These are phyloP conservation scores for Vitis labrusca DNA, from an alignment of 164 flowering plant species.

Conservation along the genomic window DNA sequence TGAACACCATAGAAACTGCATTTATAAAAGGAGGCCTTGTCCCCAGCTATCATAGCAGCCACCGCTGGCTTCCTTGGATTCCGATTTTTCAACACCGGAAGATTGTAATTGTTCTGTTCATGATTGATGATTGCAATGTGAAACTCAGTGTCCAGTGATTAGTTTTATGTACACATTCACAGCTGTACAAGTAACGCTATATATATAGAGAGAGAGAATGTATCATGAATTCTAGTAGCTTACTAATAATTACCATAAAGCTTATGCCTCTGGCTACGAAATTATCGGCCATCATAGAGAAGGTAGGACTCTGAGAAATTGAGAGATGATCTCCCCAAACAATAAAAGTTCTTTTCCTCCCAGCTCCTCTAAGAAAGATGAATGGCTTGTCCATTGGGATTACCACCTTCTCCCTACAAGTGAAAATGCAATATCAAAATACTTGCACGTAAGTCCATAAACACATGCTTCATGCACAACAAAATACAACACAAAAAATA, in stretches of 20 bases:
- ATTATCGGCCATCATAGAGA: constrained; percentile 40
- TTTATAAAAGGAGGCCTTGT: constrained; percentile 38
- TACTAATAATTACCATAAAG: constrained; percentile 32
- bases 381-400: constrained; percentile 45
- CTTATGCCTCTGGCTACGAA: constrained; percentile 38
- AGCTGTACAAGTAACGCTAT: too few species aligned
- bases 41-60: constrained; percentile 56
- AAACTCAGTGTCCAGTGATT: too few species aligned
- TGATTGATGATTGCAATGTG: too few species aligned
- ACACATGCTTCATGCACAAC: not conserved
- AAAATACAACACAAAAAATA: not conserved
- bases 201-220: not conserved
- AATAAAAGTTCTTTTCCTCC: constrained; percentile 26
- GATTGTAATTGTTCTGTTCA: too few species aligned
- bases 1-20: constrained; percentile 58
- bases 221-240: too few species aligned
- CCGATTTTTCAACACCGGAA: constrained; percentile 3
- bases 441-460: not conserved
- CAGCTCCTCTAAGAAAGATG: constrained; percentile 46
- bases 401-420: constrained; percentile 46
- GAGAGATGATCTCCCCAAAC: constrained; percentile 40
- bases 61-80: constrained; percentile 45
- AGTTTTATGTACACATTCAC: too few species aligned
- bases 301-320: constrained; percentile 36
- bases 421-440: not conserved